phyloP scores from a whole-genome alignment of 2,329 filamentous ascomycete species.

The Beauveria sp. region DNA sequence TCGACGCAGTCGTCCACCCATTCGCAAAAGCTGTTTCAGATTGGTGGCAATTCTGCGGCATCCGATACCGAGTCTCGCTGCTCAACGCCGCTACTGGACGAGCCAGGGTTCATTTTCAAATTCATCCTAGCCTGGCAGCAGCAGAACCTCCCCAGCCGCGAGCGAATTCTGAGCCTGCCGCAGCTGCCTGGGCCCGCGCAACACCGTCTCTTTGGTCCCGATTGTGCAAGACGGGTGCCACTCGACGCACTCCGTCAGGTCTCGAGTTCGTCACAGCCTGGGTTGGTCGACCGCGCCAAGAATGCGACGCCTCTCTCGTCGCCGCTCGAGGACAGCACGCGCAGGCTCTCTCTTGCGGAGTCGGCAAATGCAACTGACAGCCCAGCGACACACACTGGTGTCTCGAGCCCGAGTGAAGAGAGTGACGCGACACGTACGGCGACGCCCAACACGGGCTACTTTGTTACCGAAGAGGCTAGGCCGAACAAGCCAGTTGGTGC shows the following conservation, averaged over 20 bases:
- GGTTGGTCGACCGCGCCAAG: conserved; percentile 6
- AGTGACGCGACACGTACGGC: conserved; percentile 12
- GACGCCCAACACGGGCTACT: conserved; percentile 7
- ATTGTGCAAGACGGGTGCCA: conserved; percentile 22
- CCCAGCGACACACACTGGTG: conserved; percentile 16
- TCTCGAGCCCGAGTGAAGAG: conserved; percentile 15
- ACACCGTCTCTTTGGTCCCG: conserved; percentile 40
- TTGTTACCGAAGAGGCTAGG: conserved; percentile 20
- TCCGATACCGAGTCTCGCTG: conserved; percentile 47
- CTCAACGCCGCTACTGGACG: conserved; percentile 46
- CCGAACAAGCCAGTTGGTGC: conserved; percentile 39
- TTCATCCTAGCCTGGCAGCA: conserved; percentile 64
- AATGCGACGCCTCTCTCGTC: conserved; percentile 37
- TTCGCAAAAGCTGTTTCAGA: conserved; percentile 29
- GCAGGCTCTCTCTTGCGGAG: conserved; percentile 15
- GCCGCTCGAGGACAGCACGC: conserved; percentile 22
- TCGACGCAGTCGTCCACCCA: conserved; percentile 19
- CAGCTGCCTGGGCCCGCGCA: conserved; percentile 66
- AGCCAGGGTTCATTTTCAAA: conserved; percentile 60
- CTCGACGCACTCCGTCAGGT: conserved; percentile 26
- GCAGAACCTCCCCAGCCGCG: conserved; percentile 45
- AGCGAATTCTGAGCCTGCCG: conserved; percentile 59
- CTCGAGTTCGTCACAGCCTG: conserved; percentile 29
- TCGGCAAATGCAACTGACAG: conserved; percentile 12
- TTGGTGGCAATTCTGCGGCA: conserved; percentile 26